These are phyloP conservation scores for Zymoseptoria pseudotritici DNA, from an alignment of 2,329 filamentous ascomycete genomes.

Conservation along the genomic window DNA sequence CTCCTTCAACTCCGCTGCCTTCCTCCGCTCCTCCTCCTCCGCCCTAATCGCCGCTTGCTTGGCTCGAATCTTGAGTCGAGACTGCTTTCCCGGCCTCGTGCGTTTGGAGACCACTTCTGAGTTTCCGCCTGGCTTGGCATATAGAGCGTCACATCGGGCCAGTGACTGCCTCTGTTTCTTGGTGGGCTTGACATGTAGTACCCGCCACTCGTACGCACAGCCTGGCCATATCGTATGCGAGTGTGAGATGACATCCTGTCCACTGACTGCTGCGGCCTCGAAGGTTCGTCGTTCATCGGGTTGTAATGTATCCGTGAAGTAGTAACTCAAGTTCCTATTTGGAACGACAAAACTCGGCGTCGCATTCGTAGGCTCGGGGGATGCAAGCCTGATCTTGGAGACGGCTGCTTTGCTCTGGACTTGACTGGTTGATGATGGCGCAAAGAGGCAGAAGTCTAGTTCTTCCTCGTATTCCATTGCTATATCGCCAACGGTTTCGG, in stretches of 20 bases:
- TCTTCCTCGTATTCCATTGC: slow-evolving; percentile 2
- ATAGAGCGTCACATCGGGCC: slow-evolving; percentile 2
- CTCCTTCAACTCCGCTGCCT: slow-evolving; percentile 14
- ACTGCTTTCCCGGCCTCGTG: slow-evolving; percentile 26
- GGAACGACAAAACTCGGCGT: slow-evolving; percentile 15
- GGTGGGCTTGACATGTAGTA: slow-evolving; percentile 11
- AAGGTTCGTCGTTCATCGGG: slow-evolving; percentile 5
- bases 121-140: slow-evolving; percentile 2
- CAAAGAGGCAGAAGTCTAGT: slow-evolving; percentile 17
- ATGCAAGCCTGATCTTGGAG: slow-evolving; percentile 18
- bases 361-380: slow-evolving; percentile 8
- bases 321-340: slow-evolving; percentile 11
- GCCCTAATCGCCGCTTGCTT: slow-evolving; percentile 18
- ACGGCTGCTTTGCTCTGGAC: neutral
- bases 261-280: slow-evolving; percentile 10
- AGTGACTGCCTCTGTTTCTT: slow-evolving; percentile 8
- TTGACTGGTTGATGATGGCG: slow-evolving; percentile 4
- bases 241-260: slow-evolving; percentile 9
- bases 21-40: slow-evolving; percentile 8
- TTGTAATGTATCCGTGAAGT: slow-evolving; percentile 8
- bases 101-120: slow-evolving; percentile 14
- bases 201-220: slow-evolving; percentile 17
- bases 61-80: slow-evolving; percentile 22
- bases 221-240: slow-evolving; percentile 14
- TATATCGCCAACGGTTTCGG: neutral